phyloP scores from a whole-genome alignment of 148 eudicot genomes.

The Tetragonia tetragonoides region DNA sequence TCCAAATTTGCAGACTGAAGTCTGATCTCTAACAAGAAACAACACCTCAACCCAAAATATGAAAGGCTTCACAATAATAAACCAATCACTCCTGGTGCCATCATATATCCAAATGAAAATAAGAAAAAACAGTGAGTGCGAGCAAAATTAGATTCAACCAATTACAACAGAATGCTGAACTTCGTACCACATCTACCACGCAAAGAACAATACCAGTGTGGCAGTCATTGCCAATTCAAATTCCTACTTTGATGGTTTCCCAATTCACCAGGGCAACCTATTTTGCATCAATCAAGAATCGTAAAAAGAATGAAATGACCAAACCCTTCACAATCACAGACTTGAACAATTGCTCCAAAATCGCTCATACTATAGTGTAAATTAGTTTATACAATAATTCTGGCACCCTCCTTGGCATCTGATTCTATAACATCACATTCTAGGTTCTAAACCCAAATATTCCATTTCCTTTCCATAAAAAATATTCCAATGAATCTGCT shows the following conservation, averaged over 20 bases:
- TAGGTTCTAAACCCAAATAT: not conserved
- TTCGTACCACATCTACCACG: too few relatives aligned
- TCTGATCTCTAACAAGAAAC: too few relatives aligned
- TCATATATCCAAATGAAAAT: too few relatives aligned
- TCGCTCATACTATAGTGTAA: not conserved
- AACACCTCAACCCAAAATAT: not conserved
- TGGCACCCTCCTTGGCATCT: too few relatives aligned
- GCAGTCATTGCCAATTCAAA: too few relatives aligned
- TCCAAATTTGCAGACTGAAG: not conserved
- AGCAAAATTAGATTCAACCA: too few relatives aligned
- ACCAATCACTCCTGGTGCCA: not conserved
- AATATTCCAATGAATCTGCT: not conserved
- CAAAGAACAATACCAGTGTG: too few relatives aligned
- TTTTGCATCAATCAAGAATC: not conserved
- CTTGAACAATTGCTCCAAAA: not conserved
- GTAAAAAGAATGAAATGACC: not conserved
- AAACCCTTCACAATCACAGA: not conserved
- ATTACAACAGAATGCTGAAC: too few relatives aligned
- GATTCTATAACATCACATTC: not conserved
- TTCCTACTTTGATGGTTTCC: not conserved
- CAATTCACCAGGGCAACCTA: not conserved
- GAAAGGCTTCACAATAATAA: not conserved
- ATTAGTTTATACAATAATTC: not conserved
- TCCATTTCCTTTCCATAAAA: too few relatives aligned
- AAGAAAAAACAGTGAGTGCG: too few relatives aligned